Evolutionary conservation across 1,284 basidiomycete genomes (phyloP).

Genomic region (Psilocybe mexicana): DNA sequence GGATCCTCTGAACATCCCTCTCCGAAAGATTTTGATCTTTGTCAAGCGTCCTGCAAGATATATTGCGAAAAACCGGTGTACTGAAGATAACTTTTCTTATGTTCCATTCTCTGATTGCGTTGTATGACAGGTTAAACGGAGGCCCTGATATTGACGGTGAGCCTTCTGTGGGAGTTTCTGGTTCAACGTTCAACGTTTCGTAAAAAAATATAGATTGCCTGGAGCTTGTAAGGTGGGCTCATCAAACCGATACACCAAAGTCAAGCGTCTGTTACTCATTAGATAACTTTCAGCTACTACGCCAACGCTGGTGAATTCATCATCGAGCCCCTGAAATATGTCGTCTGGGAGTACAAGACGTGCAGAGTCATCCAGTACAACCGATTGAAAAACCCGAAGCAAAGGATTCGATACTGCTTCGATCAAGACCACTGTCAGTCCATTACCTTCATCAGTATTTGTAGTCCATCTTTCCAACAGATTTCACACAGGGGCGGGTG

Average conservation of each 20-base stretch:
- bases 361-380: conserved; percentile 18
- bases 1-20: not conserved
- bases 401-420: conserved; percentile 18
- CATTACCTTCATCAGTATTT: not conserved
- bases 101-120: not conserved
- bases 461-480: not conserved
- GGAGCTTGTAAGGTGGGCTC: conserved; percentile 7
- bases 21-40: conserved; percentile 12
- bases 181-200: not conserved
- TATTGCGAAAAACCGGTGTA: conserved; percentile 15
- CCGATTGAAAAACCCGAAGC: conserved; percentile 5
- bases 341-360: conserved; percentile 17
- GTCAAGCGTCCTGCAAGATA: conserved; percentile 7
- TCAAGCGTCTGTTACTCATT: not conserved
- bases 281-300: conserved; percentile 9
- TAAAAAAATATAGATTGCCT: conserved; percentile 8
- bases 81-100: not conserved
- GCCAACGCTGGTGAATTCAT: conserved; percentile 9
- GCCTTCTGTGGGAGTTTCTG: not conserved
- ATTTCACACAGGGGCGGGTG: conserved; percentile 15
- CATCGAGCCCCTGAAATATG: conserved; percentile 13
- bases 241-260: not conserved
- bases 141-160: not conserved
- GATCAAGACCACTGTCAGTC: conserved; percentile 17
- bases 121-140: not conserved